These are phyloP conservation scores for Tuber borchii DNA, from an alignment of 495 filamentous ascomycete species.

Conservation along the genomic window DNA sequence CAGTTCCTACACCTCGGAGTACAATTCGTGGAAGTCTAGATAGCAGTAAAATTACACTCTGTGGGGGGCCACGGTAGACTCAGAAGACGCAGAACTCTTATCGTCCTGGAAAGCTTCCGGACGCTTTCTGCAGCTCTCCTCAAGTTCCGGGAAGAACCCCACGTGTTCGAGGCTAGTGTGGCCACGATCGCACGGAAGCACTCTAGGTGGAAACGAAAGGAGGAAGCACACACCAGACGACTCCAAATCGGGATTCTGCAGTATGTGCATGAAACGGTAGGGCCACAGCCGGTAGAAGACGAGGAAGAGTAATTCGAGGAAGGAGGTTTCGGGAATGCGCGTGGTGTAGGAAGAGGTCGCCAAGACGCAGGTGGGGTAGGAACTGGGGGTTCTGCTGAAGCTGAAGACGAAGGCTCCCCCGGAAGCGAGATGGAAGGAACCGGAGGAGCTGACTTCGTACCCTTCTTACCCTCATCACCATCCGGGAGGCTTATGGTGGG, in stretches of 20 bases:
- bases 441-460: conserved; percentile 39
- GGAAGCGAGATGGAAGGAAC: conserved; percentile 46
- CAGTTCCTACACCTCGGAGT: conserved; percentile 92
- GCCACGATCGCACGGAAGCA: conserved; percentile 92
- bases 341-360: conserved; percentile 40
- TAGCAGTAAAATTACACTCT: conserved; percentile 89
- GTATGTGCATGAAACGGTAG: conserved; percentile 72
- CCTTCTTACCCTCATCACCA: conserved; percentile 29
- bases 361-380: conserved; percentile 31
- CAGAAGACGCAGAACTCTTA: conserved; percentile 40
- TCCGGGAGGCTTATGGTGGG: conserved; percentile 43
- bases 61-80: conserved; percentile 58
- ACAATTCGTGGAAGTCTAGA: conserved; percentile 93
- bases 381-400: conserved; percentile 42
- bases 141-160: conserved; percentile 90
- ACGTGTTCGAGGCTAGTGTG: conserved; percentile 83
- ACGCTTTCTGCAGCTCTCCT: conserved; percentile 59
- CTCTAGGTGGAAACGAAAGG: conserved; percentile 76
- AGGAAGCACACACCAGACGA: conserved; percentile 76
- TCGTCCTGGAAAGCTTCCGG: conserved; percentile 59
- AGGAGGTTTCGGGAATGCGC: conserved; percentile 41
- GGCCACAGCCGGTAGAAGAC: conserved; percentile 52
- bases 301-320: conserved; percentile 43
- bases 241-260: conserved; percentile 80
- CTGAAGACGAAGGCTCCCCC: conserved; percentile 45